These are phyloP conservation scores for Rutstroemia sp. DNA, from an alignment of 2,329 filamentous ascomycete genomes.

Conservation along the genomic window DNA sequence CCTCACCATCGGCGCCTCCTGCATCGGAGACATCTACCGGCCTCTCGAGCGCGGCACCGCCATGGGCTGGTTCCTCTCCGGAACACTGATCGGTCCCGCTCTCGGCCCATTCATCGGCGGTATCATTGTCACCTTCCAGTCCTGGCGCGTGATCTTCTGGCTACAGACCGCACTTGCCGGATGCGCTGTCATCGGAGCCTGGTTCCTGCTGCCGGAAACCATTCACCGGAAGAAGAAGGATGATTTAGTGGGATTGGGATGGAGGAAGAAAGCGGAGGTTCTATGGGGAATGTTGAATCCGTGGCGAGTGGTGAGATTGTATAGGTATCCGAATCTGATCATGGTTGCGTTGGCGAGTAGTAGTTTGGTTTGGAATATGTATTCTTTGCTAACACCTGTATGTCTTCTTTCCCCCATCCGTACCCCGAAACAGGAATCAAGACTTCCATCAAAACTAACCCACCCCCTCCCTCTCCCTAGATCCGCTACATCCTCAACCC, in stretches of 20 bases:
- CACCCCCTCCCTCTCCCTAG: background rate
- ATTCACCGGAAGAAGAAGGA: conserved; percentile 56
- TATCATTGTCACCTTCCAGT: conserved; percentile 66
- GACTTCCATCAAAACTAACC: background rate
- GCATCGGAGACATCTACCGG: conserved; percentile 60
- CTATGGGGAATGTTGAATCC: conserved; percentile 62
- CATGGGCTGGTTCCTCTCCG: conserved; percentile 65
- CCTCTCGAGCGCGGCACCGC: conserved; percentile 65
- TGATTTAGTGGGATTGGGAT: conserved; percentile 50
- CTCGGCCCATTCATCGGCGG: conserved; percentile 66
- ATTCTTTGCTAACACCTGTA: conserved; percentile 53
- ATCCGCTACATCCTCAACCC: conserved; percentile 71
- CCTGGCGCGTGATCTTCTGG: conserved; percentile 73
- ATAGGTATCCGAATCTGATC: conserved; percentile 62
- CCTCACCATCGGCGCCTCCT: conserved; percentile 62
- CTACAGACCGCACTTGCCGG: conserved; percentile 63
- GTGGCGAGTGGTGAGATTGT: conserved; percentile 53
- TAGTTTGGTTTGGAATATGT: conserved; percentile 69
- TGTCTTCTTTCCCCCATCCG: background rate
- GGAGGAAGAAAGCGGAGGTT: conserved; percentile 41
- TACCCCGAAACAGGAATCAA: no score
- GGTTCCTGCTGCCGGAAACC: conserved; percentile 65
- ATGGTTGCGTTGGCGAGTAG: conserved; percentile 53
- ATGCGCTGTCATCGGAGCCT: conserved; percentile 48
- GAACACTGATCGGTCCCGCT: conserved; percentile 64